Evolutionary conservation across 192 early-diverging fungal genomes (phyloP).

Genomic region (Haplosporangium gracile): DNA sequence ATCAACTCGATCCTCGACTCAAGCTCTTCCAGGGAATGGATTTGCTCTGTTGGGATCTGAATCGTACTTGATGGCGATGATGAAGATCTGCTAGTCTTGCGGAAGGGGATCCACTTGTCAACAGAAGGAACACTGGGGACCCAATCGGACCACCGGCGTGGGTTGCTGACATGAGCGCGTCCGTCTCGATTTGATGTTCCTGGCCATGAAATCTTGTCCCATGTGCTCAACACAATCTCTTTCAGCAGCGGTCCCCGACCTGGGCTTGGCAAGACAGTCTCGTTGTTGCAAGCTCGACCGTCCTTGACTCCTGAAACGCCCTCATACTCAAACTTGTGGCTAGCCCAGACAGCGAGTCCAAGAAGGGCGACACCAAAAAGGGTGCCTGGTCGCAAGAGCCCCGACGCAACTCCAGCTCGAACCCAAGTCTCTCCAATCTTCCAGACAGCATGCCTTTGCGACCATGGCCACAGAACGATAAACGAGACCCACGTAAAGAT

Average conservation of each 20-base stretch:
- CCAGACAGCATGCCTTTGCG: conserved; percentile 10
- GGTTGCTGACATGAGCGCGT: not conserved
- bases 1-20: conserved; percentile 39
- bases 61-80: not conserved
- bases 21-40: conserved; percentile 34
- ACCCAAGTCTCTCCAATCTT: conserved; percentile 3
- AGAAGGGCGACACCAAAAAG: conserved; percentile 24
- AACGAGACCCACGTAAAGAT: not conserved
- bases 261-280: not conserved
- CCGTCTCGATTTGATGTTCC: not conserved
- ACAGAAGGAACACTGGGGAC: conserved; percentile 34
- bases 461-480: conserved; percentile 29
- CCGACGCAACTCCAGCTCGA: conserved; percentile 12
- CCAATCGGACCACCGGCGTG: conserved; percentile 19
- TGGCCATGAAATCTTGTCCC: conserved; percentile 16
- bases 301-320: not conserved
- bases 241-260: not conserved
- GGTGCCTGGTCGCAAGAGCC: conserved; percentile 37
- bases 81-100: not conserved
- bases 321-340: conserved; percentile 9
- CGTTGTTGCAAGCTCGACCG: conserved; percentile 10
- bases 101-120: conserved; percentile 28
- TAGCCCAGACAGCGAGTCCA: conserved; percentile 1
- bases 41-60: conserved; percentile 31
- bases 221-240: conserved; percentile 3